Conservation (phyloP, 2,329 filamentous ascomycete genomes). For the Xylariaceae sp. region DNA sequence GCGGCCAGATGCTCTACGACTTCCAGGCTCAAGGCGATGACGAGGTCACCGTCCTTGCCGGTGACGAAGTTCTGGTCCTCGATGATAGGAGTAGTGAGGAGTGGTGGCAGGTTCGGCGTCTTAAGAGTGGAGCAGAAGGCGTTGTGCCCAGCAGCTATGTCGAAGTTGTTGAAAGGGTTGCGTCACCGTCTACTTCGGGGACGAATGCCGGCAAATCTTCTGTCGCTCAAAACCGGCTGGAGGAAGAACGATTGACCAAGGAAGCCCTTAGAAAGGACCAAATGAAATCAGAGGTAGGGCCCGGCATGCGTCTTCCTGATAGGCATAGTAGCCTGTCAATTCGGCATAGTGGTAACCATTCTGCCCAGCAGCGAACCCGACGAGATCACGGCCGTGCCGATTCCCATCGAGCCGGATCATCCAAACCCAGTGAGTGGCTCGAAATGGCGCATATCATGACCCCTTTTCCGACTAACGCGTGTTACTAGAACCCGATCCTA, state of each 20-base stretch:
- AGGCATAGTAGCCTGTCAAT: constrained; percentile 74
- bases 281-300: constrained; percentile 70
- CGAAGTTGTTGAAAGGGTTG: constrained; percentile 70
- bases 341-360: constrained; percentile 63
- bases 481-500: constrained; percentile 68
- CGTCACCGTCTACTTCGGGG: constrained; percentile 47
- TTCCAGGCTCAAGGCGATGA: constrained; percentile 96
- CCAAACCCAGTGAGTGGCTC: constrained; percentile 68
- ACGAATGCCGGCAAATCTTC: constrained; percentile 54
- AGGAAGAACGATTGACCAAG: constrained; percentile 80
- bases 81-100: constrained; percentile 93
- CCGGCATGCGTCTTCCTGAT: constrained; percentile 69
- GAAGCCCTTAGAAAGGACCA: constrained; percentile 69
- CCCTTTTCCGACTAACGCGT: constrained; percentile 14
- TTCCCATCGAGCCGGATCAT: constrained; percentile 45
- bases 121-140: constrained; percentile 91
- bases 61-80: constrained; percentile 85
- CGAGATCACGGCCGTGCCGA: constrained; percentile 64
- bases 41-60: constrained; percentile 85
- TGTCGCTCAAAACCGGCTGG: constrained; percentile 72
- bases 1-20: constrained; percentile 84
- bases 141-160: constrained; percentile 97
- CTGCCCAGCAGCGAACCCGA: constrained; percentile 65
- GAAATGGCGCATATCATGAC: neutral
- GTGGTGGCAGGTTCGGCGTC: constrained; percentile 92